Evolutionary conservation across 345 rosid genomes (phyloP).

Genomic region (Bruguiera gymnorhiza): DNA sequence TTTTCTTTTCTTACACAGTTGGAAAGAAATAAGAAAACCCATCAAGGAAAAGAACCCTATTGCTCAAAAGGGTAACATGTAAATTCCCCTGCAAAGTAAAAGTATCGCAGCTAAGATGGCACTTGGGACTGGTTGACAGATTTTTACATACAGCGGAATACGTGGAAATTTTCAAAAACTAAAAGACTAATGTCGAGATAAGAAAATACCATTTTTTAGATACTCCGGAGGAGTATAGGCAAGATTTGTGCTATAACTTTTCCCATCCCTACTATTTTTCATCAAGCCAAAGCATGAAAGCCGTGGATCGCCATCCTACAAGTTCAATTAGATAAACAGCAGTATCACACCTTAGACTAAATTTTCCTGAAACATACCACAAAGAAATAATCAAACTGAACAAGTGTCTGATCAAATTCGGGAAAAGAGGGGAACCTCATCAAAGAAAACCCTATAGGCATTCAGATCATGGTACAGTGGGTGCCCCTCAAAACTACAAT

Average conservation of each 20-base stretch:
- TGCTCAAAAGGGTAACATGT: not conserved
- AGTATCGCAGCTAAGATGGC: not conserved
- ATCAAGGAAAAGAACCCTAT: too few relatives aligned
- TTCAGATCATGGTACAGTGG: slow-evolving; percentile 93
- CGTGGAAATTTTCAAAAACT: slow-evolving; percentile 1
- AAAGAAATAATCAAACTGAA: not conserved
- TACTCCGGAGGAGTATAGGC: slow-evolving; percentile 97
- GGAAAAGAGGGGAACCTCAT: slow-evolving; percentile 58
- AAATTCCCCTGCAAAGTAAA: not conserved
- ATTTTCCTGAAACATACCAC: slow-evolving; percentile 3
- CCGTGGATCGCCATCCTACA: slow-evolving; percentile 93
- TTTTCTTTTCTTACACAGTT: not conserved
- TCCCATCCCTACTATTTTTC: slow-evolving; percentile 93
- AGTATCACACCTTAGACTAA: slow-evolving; percentile 6
- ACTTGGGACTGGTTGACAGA: slow-evolving; percentile 1
- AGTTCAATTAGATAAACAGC: slow-evolving; percentile 19
- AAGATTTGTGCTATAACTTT: slow-evolving; percentile 90
- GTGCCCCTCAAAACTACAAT: slow-evolving; percentile 72
- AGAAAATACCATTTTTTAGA: slow-evolving; percentile 65
- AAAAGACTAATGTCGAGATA: not conserved
- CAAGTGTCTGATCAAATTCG: not conserved
- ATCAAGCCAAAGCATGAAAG: slow-evolving; percentile 98
- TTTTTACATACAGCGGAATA: slow-evolving; percentile 4
- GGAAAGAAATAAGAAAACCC: not conserved
- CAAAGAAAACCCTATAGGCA: slow-evolving; percentile 96